Evolutionary conservation across 352 stramenopile species (phyloP).

Genomic region (Salisapilia sapeloensis): DNA sequence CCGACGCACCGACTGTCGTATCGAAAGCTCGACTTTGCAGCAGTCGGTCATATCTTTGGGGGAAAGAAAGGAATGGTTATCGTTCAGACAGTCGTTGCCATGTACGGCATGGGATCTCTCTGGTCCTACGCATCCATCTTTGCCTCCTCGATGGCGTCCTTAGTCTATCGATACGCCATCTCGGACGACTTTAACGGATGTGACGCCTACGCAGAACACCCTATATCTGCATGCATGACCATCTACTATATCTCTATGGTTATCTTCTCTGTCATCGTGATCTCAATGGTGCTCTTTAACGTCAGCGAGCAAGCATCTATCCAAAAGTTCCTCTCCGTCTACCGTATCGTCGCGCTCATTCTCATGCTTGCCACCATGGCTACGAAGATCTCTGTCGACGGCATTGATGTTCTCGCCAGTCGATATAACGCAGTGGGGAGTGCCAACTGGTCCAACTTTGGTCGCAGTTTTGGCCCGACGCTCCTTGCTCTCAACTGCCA

Average conservation of each 20-base stretch:
- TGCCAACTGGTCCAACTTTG: constrained; percentile 70
- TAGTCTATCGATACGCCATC: constrained; percentile 61
- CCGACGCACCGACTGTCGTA: constrained; percentile 61
- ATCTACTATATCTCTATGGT: constrained; percentile 65
- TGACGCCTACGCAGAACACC: constrained; percentile 38
- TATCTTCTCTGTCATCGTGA: constrained; percentile 53
- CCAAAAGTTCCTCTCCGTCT: constrained; percentile 69
- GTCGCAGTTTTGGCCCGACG: constrained; percentile 63
- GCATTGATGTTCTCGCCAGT: constrained; percentile 11
- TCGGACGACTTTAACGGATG: constrained; percentile 31
- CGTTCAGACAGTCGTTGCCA: constrained; percentile 51
- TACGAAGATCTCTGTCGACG: constrained; percentile 50
- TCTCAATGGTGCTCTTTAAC: constrained; percentile 72
- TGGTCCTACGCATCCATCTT: constrained; percentile 81
- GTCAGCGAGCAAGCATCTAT: constrained; percentile 67
- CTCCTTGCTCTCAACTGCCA: constrained; percentile 77
- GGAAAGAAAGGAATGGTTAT: constrained; percentile 39
- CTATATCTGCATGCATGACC: constrained; percentile 28
- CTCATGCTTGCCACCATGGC: constrained; percentile 68
- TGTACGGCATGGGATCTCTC: constrained; percentile 62
- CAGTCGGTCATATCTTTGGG: constrained; percentile 69
- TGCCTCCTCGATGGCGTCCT: constrained; percentile 61
- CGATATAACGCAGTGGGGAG: constrained; percentile 29
- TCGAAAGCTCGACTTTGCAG: constrained; percentile 77
- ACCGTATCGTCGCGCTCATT: constrained; percentile 56